Evolutionary conservation across 2,329 filamentous ascomycete genomes (phyloP), one percentile per base, ranked within the genome.

Genomic region (Didymella glomerata): DNA sequence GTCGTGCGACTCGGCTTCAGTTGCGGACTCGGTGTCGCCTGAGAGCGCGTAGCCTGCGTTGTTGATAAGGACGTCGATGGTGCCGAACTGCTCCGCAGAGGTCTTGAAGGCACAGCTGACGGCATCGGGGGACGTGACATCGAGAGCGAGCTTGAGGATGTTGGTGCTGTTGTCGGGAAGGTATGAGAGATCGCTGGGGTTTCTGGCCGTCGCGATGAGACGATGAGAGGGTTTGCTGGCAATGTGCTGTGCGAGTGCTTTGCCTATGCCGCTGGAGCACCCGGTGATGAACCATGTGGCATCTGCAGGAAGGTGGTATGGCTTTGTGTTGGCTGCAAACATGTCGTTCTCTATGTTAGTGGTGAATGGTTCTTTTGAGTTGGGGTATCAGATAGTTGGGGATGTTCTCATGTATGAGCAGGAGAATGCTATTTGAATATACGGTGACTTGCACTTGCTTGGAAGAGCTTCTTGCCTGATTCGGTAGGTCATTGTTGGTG

Each of bases 1-100:
- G 1, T 62, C 55, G 20, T 76, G 76, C 1, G 69, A 63, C 48
- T 78, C 70, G n/a, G 67, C 64, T 13, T 77, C 72, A 4, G 68
- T 68, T 4, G 74, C 71, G n/a, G 65, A 62, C 55, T 76, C 69
- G 24, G 32, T 66, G 48, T 51, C 78, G 8, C 58, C 77, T 30
- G 80, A 80, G 7, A 72, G 52, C 0, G 61, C 54, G 2, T 75
- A 68, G 1, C 80, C 70, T 65, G 91, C 91, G 2, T 69, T 69
- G 0, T 64, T 58, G 14, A 84, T 68, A 0, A 81, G 76, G 1
- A 65, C 57, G n/a, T 79, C 70, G 53, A 83, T 77, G 1, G 93
- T 90, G 70, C 92, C 90, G 74, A 88, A 94, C 44, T 82, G 82
- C 77, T 89, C 80, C 74, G 93, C 88, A 68, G 91, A 90, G 0